Conservation (phyloP, 179 eudicot species). For the Pouteria campechiana region DNA sequence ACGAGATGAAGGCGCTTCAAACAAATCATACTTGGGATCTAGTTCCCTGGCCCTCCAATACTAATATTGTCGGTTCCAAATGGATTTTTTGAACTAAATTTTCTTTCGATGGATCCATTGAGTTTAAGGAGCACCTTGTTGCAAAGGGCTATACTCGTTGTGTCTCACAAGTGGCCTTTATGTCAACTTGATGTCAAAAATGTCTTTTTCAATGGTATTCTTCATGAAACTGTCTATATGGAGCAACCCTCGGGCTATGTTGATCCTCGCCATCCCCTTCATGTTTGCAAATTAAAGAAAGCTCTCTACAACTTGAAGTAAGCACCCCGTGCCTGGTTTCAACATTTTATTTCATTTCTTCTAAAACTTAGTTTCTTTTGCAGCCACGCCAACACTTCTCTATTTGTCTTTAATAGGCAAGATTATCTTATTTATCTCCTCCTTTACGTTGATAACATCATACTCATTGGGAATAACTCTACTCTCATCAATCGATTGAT, state of each 20-base stretch:
- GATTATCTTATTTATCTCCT: too few species aligned
- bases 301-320: too few species aligned
- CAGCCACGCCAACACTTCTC: too few species aligned
- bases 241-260: not conserved
- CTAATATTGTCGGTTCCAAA: not conserved
- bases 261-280: too few species aligned
- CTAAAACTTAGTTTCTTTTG: too few species aligned
- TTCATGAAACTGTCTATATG: not conserved
- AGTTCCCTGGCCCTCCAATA: not conserved
- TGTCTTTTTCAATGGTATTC: not conserved
- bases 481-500: too few species aligned
- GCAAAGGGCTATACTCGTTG: not conserved
- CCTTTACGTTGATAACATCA: too few species aligned
- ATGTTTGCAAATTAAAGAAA: too few species aligned
- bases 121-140: not conserved
- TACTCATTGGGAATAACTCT: too few species aligned
- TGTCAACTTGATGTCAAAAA: constrained; percentile 3
- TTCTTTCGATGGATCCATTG: not conserved
- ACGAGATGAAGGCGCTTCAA: not conserved
- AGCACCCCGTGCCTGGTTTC: too few species aligned
- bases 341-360: too few species aligned
- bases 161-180: constrained; percentile 1
- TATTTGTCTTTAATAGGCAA: too few species aligned
- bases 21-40: not conserved
- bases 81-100: not conserved